A percentile compares a stretch with the other conserved stretches of the same genome.
These are phyloP conservation scores for Cladophialophora carrionii DNA, from an alignment of 2,329 filamentous ascomycete species.

Conservation along the genomic window DNA sequence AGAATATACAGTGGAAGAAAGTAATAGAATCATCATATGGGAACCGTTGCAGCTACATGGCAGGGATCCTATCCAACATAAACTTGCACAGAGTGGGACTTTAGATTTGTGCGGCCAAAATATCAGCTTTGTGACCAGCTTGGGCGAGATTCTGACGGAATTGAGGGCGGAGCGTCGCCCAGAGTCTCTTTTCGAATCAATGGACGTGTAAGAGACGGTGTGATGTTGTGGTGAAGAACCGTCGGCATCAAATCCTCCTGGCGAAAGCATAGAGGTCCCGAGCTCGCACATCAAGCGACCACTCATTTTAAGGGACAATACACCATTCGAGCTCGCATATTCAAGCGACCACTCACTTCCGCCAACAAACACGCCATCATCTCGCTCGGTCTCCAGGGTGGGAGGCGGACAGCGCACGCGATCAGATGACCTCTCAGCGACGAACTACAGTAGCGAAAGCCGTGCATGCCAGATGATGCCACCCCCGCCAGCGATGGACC, in stretches of 20 bases:
- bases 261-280: no score
- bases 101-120: background rate
- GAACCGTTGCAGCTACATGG: constrained; percentile 3
- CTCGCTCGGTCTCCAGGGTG: no score
- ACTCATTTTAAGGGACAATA: background rate
- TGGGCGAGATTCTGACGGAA: background rate
- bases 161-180: background rate
- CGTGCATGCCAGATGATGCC: no score
- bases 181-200: background rate
- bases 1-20: background rate
- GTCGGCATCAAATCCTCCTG: background rate
- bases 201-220: background rate
- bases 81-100: background rate
- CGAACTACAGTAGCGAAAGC: no score
- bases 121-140: constrained; percentile 8
- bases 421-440: no score
- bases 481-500: no score
- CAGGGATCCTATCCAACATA: background rate
- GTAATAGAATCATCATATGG: constrained; percentile 10
- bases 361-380: no score
- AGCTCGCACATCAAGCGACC: background rate
- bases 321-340: no score
- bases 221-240: background rate
- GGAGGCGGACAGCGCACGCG: no score
- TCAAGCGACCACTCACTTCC: no score